Percentiles rank a stretch among this genome's conserved stretches.
Conservation (phyloP, 257 asterid genomes). For the Solanum chmielewskii region DNA sequence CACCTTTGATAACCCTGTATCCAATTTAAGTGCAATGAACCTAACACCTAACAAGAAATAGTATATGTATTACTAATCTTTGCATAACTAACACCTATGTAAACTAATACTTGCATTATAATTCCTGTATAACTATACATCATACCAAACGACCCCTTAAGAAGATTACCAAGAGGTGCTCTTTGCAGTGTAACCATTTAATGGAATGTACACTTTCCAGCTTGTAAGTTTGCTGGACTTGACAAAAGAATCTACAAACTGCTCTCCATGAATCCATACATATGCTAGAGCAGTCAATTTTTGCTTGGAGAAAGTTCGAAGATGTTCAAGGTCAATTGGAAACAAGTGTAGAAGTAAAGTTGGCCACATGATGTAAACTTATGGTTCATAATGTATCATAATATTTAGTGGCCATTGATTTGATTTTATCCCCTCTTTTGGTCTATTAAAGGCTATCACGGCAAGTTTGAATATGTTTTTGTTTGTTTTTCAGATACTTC, state of each 20-base stretch:
- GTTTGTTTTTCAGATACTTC: constrained; percentile 10
- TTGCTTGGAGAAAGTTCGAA: not conserved
- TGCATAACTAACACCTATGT: not conserved
- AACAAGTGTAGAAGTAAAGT: not conserved
- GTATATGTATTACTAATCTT: not conserved
- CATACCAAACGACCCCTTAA: not conserved
- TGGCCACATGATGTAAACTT: not conserved
- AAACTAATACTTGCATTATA: not conserved
- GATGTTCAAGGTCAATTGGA: not conserved
- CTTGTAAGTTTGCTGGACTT: not conserved
- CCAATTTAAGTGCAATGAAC: not conserved
- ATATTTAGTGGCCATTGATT: not conserved
- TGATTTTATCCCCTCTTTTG: not conserved
- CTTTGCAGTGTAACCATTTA: not conserved
- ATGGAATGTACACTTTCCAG: not conserved
- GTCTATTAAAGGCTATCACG: not conserved
- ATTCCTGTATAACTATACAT: not conserved
- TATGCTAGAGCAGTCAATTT: not conserved
- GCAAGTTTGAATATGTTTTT: not conserved
- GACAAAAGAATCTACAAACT: not conserved
- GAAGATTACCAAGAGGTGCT: not conserved
- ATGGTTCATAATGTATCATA: not conserved
- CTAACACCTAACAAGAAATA: not conserved
- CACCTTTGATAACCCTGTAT: not conserved
- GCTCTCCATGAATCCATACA: not conserved